phyloP scores from a whole-genome alignment of 2,329 filamentous ascomycete genomes.

The Microcyclosporella mali region DNA sequence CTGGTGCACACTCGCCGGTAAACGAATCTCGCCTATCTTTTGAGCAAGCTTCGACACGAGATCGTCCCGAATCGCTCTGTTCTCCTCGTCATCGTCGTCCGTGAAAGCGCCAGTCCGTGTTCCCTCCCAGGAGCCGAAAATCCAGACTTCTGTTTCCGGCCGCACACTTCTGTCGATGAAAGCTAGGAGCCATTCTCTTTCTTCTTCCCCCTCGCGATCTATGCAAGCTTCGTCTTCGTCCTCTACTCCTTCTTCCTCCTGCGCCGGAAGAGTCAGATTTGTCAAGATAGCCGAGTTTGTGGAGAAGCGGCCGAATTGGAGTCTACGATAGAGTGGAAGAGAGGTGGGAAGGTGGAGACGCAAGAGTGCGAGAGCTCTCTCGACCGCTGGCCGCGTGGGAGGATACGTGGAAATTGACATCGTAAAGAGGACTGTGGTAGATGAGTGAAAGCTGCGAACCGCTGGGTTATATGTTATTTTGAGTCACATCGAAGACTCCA shows the following conservation, averaged over 20 bases:
- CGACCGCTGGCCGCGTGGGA: not conserved
- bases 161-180: conserved; percentile 56
- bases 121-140: conserved; percentile 43
- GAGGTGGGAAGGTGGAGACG: conserved; percentile 50
- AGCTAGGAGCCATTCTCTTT: conserved; percentile 45
- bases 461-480: no score
- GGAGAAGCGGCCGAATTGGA: conserved; percentile 50
- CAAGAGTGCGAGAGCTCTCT: conserved; percentile 33
- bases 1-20: conserved; percentile 13
- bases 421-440: conserved; percentile 2
- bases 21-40: conserved; percentile 6
- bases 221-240: no score
- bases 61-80: not conserved
- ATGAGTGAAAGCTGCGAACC: no score
- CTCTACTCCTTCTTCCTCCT: not conserved
- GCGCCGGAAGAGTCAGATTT: conserved; percentile 12
- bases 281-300: conserved; percentile 40
- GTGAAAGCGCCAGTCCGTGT: not conserved
- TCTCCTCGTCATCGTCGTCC: conserved; percentile 1
- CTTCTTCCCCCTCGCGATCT: no score
- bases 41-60: conserved; percentile 15
- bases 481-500: not conserved
- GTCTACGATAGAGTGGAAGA: conserved; percentile 55
- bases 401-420: not conserved
- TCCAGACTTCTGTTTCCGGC: conserved; percentile 60